Evolutionary conservation across 2,329 filamentous ascomycete genomes (phyloP), one percentile per base, ranked within the genome.

Genomic region (Penicillium verrucosum): DNA sequence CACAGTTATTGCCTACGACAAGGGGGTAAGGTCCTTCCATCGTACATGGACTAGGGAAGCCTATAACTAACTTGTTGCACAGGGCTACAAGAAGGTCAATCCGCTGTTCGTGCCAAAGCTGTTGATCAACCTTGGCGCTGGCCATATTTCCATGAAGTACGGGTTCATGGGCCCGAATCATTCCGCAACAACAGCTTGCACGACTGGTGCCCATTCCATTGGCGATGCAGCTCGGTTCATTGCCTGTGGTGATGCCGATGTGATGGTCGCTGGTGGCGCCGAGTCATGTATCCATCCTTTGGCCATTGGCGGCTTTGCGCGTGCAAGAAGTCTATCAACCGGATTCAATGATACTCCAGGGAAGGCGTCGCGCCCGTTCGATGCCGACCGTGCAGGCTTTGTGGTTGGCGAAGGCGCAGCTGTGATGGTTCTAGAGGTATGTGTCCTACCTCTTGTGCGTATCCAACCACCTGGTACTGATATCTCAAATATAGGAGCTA

Each of bases 281-380:
- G 94, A 99, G 75, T 92, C 93, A 0, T 99, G 94, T 72, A 93
- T 99, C 54, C 93, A 99, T 70, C 94, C 94, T 10, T 81, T 99
- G 42, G 90, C 93, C 1, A 89, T 97, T 64, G 90, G 92, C 7
- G 94, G 93, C 7, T 99, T 99, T 69, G 89, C 91, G 25, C 84
- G 92, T 60, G 91, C 92, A 1, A 85, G 93, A 57, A 97, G 92
- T 51, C 78, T 99, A 36, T 88, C 91, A 7, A 96, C 90, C 0
- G 82, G 81, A 4, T 95, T 86, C 77, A 97, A 97, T 68, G 78
- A 89, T 58, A 73, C 81, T 10, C 92, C 93, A 0, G 64, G 78
- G 2, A 78, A 83, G 45, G 86, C 92, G 48, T 96, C 92, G 30
- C 82, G 94, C 10, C 94, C 94, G 0, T 99, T 99, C 68, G 94